phyloP scores from a whole-genome alignment of 768 basidiomycete species.

The Harrya chromipes region DNA sequence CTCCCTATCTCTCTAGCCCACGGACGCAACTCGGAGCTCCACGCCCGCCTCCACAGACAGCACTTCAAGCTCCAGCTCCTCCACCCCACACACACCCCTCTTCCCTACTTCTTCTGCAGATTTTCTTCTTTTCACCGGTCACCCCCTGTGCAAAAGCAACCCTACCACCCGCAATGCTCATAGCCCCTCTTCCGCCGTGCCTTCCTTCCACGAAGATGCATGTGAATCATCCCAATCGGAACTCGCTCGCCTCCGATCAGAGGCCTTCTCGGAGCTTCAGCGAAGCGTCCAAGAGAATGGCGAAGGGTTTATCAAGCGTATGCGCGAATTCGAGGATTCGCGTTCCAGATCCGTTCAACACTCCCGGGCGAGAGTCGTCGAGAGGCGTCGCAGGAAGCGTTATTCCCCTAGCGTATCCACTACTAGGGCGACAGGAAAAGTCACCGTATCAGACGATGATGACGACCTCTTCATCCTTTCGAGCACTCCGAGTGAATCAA shows the following conservation, averaged over 20 bases:
- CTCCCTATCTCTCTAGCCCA: slow-evolving; percentile 9
- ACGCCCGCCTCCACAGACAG: slow-evolving; percentile 31
- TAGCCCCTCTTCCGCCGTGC: slow-evolving; percentile 23
- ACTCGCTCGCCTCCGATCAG: slow-evolving; percentile 50
- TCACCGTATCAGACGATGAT: slow-evolving; percentile 35
- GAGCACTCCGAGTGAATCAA: slow-evolving; percentile 22
- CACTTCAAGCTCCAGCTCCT: slow-evolving; percentile 22
- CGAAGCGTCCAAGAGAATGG: slow-evolving; percentile 60
- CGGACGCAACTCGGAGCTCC: slow-evolving; percentile 26
- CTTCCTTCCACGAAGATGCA: slow-evolving; percentile 18
- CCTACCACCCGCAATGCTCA: slow-evolving; percentile 9
- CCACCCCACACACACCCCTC: slow-evolving; percentile 31
- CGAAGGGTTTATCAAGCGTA: slow-evolving; percentile 65
- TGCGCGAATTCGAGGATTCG: slow-evolving; percentile 67
- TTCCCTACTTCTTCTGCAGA: slow-evolving; percentile 51
- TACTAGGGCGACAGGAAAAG: slow-evolving; percentile 15
- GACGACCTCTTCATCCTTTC: slow-evolving; percentile 58
- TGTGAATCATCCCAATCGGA: slow-evolving; percentile 27
- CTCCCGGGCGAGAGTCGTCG: slow-evolving; percentile 38
- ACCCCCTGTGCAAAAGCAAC: slow-evolving; percentile 8
- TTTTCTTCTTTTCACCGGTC: slow-evolving; percentile 43
- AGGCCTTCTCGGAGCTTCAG: slow-evolving; percentile 64
- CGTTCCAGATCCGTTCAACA: slow-evolving; percentile 41
- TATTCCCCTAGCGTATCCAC: slow-evolving; percentile 25
- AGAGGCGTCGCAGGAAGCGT: slow-evolving; percentile 44